Percentiles rank a stretch among this genome's conserved stretches.
phyloP scores from a whole-genome alignment of 495 filamentous ascomycete species.

The Xylaria flabelliformis region DNA sequence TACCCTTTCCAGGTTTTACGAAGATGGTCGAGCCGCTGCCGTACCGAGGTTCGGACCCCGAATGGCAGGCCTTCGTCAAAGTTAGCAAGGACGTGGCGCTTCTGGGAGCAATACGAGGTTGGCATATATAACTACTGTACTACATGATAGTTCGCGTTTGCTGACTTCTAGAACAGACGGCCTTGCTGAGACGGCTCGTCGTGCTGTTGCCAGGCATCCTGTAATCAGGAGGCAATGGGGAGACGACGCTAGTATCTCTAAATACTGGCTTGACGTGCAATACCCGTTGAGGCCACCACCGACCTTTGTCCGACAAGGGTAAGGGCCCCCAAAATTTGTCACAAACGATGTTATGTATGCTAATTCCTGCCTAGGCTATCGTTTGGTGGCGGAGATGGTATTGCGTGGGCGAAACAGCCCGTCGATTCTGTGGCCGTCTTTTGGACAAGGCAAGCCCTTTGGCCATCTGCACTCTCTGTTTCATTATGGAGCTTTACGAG shows the following conservation, averaged over 20 bases:
- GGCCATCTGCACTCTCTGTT: constrained; percentile 43
- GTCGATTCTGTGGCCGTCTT: constrained; percentile 42
- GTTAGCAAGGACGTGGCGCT: constrained; percentile 60
- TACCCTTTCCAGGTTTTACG: constrained; percentile 65
- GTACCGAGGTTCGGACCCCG: constrained; percentile 69
- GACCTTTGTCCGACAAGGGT: constrained; percentile 49
- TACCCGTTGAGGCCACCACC: constrained; percentile 51
- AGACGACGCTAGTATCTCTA: constrained; percentile 33
- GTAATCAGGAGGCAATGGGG: constrained; percentile 31
- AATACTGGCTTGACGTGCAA: constrained; percentile 48
- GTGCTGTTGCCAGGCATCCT: constrained; percentile 23
- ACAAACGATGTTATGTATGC: background rate
- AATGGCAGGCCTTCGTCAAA: constrained; percentile 71
- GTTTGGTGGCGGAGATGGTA: constrained; percentile 39
- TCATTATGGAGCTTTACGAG: constrained; percentile 46
- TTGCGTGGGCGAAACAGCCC: constrained; percentile 37
- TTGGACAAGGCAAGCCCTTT: constrained; percentile 41
- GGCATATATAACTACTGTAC: constrained; percentile 19
- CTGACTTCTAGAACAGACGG: constrained; percentile 32
- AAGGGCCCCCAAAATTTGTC: constrained; percentile 12
- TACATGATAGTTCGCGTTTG: background rate
- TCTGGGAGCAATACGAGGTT: constrained; percentile 58
- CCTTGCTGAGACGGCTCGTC: constrained; percentile 37
- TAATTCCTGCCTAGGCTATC: constrained; percentile 38
- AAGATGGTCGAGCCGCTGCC: constrained; percentile 46